Conservation (phyloP, 179 eudicot genomes). For the Patellifolia procumbens region DNA sequence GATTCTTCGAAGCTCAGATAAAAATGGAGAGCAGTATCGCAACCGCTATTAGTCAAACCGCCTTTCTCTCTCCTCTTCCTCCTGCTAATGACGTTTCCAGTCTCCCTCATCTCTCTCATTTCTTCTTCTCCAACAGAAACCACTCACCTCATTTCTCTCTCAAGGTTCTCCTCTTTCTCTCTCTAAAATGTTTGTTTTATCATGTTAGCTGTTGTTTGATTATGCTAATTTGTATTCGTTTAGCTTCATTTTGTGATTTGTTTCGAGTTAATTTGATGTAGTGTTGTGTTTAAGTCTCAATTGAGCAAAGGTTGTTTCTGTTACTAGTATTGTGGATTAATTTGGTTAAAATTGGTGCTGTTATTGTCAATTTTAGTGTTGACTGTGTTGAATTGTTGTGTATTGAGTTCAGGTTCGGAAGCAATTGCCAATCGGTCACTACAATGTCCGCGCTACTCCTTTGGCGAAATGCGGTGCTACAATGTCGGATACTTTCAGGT, state of each 20-base stretch:
- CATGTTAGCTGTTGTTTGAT: background rate
- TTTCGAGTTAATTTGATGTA: conserved; percentile 8
- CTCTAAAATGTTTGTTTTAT: background rate
- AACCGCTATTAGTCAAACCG: conserved; percentile 7
- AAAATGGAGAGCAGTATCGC: conserved; percentile 30
- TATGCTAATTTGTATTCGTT: no score
- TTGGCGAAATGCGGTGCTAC: conserved; percentile 39
- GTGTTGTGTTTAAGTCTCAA: background rate
- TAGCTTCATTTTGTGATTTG: background rate
- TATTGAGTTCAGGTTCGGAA: conserved; percentile 35
- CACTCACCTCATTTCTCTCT: conserved; percentile 19
- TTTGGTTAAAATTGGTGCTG: background rate
- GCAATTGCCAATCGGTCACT: conserved; percentile 33
- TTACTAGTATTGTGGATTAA: background rate
- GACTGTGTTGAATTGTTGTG: background rate
- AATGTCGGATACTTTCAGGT: conserved; percentile 31
- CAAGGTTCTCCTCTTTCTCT: conserved; percentile 25
- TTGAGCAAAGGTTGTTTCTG: background rate
- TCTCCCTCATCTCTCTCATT: conserved; percentile 5
- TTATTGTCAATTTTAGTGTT: background rate
- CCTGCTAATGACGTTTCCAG: background rate
- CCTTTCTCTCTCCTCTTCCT: conserved; percentile 21
- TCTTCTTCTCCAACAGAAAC: conserved; percentile 2
- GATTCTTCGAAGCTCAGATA: no score
- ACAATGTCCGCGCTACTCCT: conserved; percentile 21